Percentiles rank a stretch among this genome's conserved stretches.
phyloP scores from a whole-genome alignment of 2,329 filamentous ascomycete species.

The Didymella sp. region DNA sequence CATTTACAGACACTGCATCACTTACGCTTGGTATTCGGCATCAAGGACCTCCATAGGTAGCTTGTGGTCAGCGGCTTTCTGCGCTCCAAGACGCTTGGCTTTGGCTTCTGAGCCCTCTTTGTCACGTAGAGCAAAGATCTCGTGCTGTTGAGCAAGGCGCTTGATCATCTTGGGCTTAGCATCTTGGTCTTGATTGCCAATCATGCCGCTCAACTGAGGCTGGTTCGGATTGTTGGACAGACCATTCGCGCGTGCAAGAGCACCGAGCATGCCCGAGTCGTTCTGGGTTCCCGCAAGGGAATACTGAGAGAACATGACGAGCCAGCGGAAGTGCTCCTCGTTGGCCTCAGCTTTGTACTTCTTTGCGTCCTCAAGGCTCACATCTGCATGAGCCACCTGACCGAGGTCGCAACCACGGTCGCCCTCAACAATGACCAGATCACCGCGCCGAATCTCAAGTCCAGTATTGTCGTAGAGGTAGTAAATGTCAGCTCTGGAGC shows the following conservation, averaged over 20 bases:
- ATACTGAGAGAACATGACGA: conserved; percentile 94
- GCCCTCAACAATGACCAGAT: conserved; percentile 96
- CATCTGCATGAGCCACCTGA: conserved; percentile 86
- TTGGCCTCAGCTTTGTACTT: conserved; percentile 89
- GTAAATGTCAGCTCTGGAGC: conserved; percentile 91
- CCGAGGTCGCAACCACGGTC: conserved; percentile 96
- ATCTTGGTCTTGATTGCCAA: conserved; percentile 59
- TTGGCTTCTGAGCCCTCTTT: conserved; percentile 98
- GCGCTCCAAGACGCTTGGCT: conserved; percentile 93
- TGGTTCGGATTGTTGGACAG: conserved; percentile 39
- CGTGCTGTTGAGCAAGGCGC: conserved; percentile 87
- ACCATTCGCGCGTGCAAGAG: conserved; percentile 45
- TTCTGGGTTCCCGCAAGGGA: conserved; percentile 43
- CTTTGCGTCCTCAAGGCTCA: conserved; percentile 86
- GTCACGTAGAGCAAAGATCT: conserved; percentile 85
- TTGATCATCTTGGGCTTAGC: conserved; percentile 97
- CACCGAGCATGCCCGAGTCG: conserved; percentile 60
- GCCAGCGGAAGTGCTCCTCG: conserved; percentile 96
- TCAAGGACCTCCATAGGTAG: conserved; percentile 99
- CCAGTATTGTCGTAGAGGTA: conserved; percentile 97
- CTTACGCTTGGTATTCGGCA: conserved; percentile 97
- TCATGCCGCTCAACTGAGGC: conserved; percentile 64
- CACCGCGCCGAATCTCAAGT: conserved; percentile 85
- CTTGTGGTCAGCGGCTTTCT: conserved; percentile 93
- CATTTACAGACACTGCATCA: conserved; percentile 28